A percentile compares a stretch with the other conserved stretches of the same genome.
phyloP scores from a whole-genome alignment of 306 rosid genomes.

The Ammopiptanthus mongolicus region DNA sequence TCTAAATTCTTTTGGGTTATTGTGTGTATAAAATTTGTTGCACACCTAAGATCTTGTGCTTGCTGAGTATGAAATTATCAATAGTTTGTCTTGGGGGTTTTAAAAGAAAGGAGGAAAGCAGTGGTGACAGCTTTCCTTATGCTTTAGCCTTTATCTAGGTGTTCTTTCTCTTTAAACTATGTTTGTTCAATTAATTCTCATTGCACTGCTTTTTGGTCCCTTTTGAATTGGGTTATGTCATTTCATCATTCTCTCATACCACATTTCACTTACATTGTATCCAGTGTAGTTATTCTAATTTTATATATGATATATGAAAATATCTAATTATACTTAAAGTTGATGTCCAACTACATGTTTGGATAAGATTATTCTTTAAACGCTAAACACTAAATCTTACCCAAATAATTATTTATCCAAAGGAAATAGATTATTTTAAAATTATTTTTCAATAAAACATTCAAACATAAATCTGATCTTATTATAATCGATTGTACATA shows the following conservation, averaged over 20 bases:
- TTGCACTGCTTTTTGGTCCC: constrained; percentile 41
- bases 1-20: neutral
- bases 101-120: constrained; percentile 42
- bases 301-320: no score
- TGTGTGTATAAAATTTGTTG: neutral
- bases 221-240: neutral
- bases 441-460: no score
- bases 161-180: constrained; percentile 24
- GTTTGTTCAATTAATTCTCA: constrained; percentile 26
- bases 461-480: no score
- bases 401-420: no score
- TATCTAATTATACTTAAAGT: neutral
- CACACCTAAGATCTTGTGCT: constrained; percentile 33
- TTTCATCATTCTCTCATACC: neutral
- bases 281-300: no score
- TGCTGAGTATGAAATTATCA: neutral
- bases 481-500: no score
- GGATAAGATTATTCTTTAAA: no score
- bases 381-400: no score
- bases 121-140: constrained; percentile 54
- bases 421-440: no score
- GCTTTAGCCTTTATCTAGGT: constrained; percentile 43
- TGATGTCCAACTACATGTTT: no score
- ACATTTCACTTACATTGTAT: no score
- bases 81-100: neutral